Evolutionary conservation across 805 yeast species (phyloP), one percentile per base, ranked within the genome.

Genomic region (Schwanniomyces pseudopolymorphus): DNA sequence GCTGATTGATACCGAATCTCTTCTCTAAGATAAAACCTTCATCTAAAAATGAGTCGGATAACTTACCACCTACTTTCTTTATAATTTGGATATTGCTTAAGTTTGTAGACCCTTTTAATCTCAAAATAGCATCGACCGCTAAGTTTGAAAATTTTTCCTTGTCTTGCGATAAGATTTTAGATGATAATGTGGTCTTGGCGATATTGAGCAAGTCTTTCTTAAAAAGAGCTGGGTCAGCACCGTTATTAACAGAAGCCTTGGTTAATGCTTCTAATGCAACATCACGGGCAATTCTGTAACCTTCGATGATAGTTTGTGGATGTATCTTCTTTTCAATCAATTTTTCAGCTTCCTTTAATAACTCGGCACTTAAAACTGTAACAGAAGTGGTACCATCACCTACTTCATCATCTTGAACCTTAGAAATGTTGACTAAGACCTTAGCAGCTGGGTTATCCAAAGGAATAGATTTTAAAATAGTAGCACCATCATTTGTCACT

Each of bases 331-430:
- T 87, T 55, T 90, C 96, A 40, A 94, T 87, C 52, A 94, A 80
- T 64, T 84, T 84, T 69, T 94, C 97, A 27, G 98, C 97, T 72
- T 92, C 97, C 64, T 96, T 82, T 55, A 94, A 75, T 48, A 94
- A 77, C 69, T 94, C 98, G 8, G 97, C 91, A 37, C 92, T 84
- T 47, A 92, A 72, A 26, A 92, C 85, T 0, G 97, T 88, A 17
- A 92, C 99, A 24, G 96, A 86, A 1, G 99, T 92, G 38, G 99
- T 92, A 55, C 99, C 99, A 70, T 92, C 99, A 49, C 99, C 99
- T 53, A 94, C 96, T 67, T 92, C 98, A 49, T 95, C 96, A 65
- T 92, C 99, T 72, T 92, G 99, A 2, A 96, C 90, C 64, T 95
- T 85, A 14, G 97, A 87, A 47, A 92, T 87, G 64, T 92, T 96